Conservation (phyloP, 495 filamentous ascomycete genomes). For the Barbatosphaeria neglecta region DNA sequence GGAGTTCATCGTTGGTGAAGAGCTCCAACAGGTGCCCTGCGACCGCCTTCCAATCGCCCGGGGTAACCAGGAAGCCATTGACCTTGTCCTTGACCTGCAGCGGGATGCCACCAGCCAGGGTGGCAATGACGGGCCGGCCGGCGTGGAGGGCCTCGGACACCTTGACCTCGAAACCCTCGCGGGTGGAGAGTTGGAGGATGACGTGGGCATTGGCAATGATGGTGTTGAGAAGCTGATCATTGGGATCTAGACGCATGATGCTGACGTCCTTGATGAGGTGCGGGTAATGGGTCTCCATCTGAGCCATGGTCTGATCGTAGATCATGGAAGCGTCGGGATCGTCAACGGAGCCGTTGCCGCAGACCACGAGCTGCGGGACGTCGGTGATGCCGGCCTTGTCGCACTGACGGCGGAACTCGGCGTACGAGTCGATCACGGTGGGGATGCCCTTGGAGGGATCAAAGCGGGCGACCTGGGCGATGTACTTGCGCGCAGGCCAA, state of each 20-base stretch:
- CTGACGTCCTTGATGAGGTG: constrained; percentile 47
- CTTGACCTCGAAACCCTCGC: constrained; percentile 85
- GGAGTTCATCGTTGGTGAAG: constrained; percentile 53
- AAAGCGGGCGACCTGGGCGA: constrained; percentile 75
- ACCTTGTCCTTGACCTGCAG: constrained; percentile 64
- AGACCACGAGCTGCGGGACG: constrained; percentile 64
- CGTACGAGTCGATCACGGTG: constrained; percentile 68
- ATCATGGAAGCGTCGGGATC: constrained; percentile 70
- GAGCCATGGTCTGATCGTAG: constrained; percentile 56
- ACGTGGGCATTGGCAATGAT: constrained; percentile 64
- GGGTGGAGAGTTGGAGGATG: constrained; percentile 67
- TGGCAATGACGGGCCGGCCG: constrained; percentile 72
- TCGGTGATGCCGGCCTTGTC: constrained; percentile 26
- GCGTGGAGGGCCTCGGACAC: constrained; percentile 82
- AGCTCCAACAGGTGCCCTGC: constrained; percentile 58
- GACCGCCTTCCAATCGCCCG: constrained; percentile 61
- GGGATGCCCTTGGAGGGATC: constrained; percentile 81
- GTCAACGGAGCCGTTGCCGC: constrained; percentile 73
- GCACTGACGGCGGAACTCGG: constrained; percentile 55
- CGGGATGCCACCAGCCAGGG: constrained; percentile 68
- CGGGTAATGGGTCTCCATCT: constrained; percentile 46
- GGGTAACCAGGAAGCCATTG: constrained; percentile 66
- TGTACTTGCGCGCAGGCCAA: constrained; percentile 64
- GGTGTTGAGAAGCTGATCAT: constrained; percentile 72
- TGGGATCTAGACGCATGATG: constrained; percentile 65